Evolutionary conservation across 257 asterid genomes (phyloP).

Genomic region (Gentiana straminea): DNA sequence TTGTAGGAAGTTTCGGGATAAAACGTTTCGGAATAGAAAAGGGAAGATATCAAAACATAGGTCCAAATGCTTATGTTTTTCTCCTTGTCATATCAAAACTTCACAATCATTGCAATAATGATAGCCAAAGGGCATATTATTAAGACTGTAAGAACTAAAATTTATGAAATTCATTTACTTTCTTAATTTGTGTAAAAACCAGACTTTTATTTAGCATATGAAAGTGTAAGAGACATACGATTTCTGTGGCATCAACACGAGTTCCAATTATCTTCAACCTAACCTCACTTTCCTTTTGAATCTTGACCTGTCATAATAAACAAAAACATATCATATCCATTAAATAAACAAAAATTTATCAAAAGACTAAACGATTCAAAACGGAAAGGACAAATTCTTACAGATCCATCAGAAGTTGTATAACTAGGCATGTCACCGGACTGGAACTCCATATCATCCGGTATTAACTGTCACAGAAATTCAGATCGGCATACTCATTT

Average conservation of each 20-base stretch:
- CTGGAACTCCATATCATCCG: conserved; percentile 97
- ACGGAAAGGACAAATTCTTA: conserved; percentile 5
- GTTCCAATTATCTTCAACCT: conserved; percentile 41
- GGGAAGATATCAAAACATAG: too few species aligned
- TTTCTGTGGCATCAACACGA: conserved; percentile 70
- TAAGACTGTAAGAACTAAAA: too few species aligned
- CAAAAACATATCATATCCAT: not conserved
- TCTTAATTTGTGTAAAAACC: too few species aligned
- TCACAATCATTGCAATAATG: too few species aligned
- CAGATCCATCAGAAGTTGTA: conserved; percentile 85
- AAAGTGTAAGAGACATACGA: conserved; percentile 31
- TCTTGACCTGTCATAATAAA: conserved; percentile 25
- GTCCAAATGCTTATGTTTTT: too few species aligned
- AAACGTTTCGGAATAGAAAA: too few species aligned
- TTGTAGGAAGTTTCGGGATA: too few species aligned
- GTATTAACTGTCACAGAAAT: conserved; percentile 50
- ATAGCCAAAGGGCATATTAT: too few species aligned
- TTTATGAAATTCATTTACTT: too few species aligned
- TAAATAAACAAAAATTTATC: not conserved
- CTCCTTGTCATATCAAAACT: too few species aligned
- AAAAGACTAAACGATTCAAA: not conserved
- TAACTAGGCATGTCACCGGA: conserved; percentile 87
- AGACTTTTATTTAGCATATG: too few species aligned
- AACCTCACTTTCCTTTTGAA: conserved; percentile 38
- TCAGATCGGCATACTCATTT: too few species aligned